Conservation (phyloP, 148 eudicot genomes). For the Rhododendron simsii region DNA sequence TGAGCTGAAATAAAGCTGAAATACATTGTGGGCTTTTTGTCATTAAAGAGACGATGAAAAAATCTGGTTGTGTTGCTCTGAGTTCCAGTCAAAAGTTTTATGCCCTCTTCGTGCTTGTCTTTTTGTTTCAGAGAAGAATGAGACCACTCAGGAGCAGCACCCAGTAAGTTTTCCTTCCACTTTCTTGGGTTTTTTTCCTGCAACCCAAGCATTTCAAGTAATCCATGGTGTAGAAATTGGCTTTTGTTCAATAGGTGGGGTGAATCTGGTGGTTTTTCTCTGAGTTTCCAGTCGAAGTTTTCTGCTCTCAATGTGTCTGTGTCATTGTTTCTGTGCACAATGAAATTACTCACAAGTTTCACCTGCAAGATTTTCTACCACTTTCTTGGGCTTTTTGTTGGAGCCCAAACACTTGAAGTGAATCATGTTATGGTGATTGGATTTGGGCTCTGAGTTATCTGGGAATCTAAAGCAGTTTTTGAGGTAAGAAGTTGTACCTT, state of each 20-base stretch:
- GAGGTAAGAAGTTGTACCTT: not conserved
- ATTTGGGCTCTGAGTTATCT: not conserved
- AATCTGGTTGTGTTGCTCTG: not conserved
- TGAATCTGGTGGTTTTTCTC: not conserved
- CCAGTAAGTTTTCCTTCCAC: not conserved
- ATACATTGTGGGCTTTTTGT: conserved; percentile 3
- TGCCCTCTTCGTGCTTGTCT: conserved; percentile 4
- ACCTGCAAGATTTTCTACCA: not conserved
- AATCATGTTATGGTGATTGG: not conserved
- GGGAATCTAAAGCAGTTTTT: not conserved
- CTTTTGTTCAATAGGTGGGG: not conserved
- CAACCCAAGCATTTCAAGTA: not conserved
- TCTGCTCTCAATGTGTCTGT: not conserved
- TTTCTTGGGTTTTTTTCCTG: not conserved
- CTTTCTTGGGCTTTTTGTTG: not conserved
- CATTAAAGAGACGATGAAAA: conserved; percentile 11
- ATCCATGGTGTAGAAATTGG: not conserved
- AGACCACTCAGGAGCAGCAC: not conserved
- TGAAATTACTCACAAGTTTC: not conserved
- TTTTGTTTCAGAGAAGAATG: conserved; percentile 8
- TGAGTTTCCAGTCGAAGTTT: not conserved
- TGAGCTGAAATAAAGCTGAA: not conserved
- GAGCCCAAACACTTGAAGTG: not conserved
- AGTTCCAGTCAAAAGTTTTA: conserved; percentile 15
- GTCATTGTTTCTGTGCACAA: not conserved